Percentiles rank a stretch among this genome's conserved stretches.
phyloP scores from a whole-genome alignment of 257 asterid species.

The Plectranthus barbatus region DNA sequence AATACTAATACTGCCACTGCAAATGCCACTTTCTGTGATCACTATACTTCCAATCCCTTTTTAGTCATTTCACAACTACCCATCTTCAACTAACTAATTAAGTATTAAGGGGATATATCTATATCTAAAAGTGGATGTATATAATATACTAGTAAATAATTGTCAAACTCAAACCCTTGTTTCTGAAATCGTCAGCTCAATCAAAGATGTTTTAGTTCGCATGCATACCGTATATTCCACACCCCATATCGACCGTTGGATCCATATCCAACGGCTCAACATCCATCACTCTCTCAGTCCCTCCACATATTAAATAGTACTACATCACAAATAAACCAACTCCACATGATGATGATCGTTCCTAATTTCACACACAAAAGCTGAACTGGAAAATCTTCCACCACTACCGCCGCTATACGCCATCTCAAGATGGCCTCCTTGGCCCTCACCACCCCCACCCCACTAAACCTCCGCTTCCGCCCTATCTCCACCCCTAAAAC shows the following conservation, averaged over 20 bases:
- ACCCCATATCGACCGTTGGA: background rate
- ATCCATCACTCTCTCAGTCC: background rate
- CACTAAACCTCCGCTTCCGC: no score
- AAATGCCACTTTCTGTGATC: background rate
- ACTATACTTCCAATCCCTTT: conserved; percentile 8
- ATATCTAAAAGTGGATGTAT: no score
- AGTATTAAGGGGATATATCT: no score
- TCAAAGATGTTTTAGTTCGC: background rate
- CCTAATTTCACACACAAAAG: background rate
- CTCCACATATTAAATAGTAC: no score
- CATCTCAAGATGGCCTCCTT: background rate
- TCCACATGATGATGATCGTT: no score
- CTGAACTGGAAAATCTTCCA: background rate
- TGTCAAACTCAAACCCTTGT: no score
- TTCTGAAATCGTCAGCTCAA: no score
- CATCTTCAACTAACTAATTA: no score
- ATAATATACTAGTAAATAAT: no score
- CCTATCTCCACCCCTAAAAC: conserved; percentile 29
- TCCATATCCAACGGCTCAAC: background rate
- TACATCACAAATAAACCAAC: background rate
- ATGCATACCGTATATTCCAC: background rate
- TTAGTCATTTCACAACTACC: background rate
- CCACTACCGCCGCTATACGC: background rate
- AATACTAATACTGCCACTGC: background rate
- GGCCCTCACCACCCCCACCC: background rate